Evolutionary conservation across 2,329 filamentous ascomycete genomes (phyloP).

Genomic region (Penicillium hesseltinei): DNA sequence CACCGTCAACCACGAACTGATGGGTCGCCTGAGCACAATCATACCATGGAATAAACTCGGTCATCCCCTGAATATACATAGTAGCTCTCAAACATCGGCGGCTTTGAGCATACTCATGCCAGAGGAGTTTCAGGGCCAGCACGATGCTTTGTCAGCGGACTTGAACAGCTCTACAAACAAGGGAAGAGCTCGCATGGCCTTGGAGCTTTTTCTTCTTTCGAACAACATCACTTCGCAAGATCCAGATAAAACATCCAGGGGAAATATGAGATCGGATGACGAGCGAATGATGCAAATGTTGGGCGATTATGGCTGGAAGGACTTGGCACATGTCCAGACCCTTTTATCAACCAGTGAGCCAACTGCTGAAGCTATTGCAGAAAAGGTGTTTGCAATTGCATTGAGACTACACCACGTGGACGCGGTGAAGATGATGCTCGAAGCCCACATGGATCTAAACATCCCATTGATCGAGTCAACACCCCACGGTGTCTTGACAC

Average conservation of each 20-base stretch:
- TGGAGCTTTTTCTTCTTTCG: conserved; percentile 11
- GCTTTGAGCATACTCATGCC: conserved; percentile 20
- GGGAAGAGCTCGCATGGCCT: neutral
- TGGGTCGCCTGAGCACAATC: too few relatives aligned
- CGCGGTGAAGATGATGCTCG: conserved; percentile 2
- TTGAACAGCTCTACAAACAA: neutral
- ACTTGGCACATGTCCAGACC: neutral
- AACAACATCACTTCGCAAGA: conserved; percentile 11
- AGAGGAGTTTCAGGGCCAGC: conserved; percentile 3
- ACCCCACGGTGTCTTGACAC: neutral
- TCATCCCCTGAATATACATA: too few relatives aligned
- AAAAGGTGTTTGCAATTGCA: conserved; percentile 13
- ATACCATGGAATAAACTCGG: too few relatives aligned
- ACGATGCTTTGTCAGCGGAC: neutral
- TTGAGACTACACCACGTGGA: neutral
- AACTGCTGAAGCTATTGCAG: conserved; percentile 18
- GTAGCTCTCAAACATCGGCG: too few relatives aligned
- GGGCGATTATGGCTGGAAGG: neutral
- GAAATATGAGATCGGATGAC: neutral
- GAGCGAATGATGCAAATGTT: neutral
- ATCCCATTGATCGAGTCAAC: neutral
- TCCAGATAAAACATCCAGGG: neutral
- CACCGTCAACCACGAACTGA: too few relatives aligned
- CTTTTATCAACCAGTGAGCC: conserved; percentile 11
- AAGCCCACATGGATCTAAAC: neutral